phyloP scores from a whole-genome alignment of 2,329 filamentous ascomycete species.

The Cladophialophora carrionii region DNA sequence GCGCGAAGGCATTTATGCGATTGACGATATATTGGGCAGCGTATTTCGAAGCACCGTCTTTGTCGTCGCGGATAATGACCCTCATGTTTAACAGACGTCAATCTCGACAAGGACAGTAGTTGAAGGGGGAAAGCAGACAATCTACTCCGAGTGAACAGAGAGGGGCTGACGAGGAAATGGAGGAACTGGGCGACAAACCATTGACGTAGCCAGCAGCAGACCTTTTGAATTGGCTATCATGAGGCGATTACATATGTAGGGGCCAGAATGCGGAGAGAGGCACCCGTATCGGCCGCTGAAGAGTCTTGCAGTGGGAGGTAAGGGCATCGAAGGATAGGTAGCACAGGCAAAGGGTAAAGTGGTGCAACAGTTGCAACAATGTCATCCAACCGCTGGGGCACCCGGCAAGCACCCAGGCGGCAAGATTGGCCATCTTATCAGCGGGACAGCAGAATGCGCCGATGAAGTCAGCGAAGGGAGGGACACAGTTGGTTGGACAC shows the following conservation, averaged over 20 bases:
- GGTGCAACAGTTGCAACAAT: constrained; percentile 30
- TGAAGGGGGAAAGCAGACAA: background rate
- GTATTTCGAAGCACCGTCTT: constrained; percentile 69
- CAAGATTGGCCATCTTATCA: constrained; percentile 22
- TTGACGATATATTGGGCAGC: constrained; percentile 81
- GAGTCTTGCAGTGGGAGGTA: constrained; percentile 5
- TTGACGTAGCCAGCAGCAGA: constrained; percentile 27
- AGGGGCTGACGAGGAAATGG: background rate
- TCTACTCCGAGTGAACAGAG: constrained; percentile 5
- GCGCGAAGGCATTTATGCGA: constrained; percentile 76
- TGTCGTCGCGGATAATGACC: constrained; percentile 78
- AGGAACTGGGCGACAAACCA: constrained; percentile 25
- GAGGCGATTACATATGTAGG: constrained; percentile 19
- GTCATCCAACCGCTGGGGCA: constrained; percentile 27
- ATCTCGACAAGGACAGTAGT: constrained; percentile 3
- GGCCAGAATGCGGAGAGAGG: constrained; percentile 26
- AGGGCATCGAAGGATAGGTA: constrained; percentile 11
- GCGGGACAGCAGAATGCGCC: constrained; percentile 9
- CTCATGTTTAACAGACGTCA: constrained; percentile 59
- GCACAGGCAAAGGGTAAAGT: constrained; percentile 6
- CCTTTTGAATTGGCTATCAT: constrained; percentile 24
- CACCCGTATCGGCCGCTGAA: constrained; percentile 20
- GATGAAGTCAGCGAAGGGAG: constrained; percentile 19
- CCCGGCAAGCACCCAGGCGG: constrained; percentile 7
- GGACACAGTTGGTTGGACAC: background rate